These are phyloP conservation scores for Phyllosticta paracitricarpa DNA, from an alignment of 2,329 filamentous ascomycete genomes.

Conservation along the genomic window DNA sequence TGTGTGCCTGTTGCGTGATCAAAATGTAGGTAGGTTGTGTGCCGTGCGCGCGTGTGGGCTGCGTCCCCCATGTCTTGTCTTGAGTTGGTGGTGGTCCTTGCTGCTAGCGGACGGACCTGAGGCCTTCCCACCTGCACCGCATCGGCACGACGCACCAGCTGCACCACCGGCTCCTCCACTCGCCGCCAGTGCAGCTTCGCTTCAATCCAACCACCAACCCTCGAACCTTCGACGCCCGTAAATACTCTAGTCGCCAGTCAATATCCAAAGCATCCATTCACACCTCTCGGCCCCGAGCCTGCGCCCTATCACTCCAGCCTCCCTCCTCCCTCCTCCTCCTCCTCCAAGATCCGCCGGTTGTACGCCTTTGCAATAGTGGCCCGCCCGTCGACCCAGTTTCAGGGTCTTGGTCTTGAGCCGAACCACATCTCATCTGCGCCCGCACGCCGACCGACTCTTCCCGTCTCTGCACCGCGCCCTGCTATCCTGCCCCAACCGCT, in stretches of 20 bases:
- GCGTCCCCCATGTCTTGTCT: background rate
- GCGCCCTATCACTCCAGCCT: background rate
- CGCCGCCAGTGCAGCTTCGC: background rate
- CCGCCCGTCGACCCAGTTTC: background rate
- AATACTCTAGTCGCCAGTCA: background rate
- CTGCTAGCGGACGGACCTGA: background rate
- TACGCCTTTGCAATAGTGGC: background rate
- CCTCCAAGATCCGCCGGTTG: background rate
- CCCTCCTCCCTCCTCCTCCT: background rate
- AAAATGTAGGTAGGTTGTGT: background rate
- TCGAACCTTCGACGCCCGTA: background rate
- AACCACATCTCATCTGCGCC: background rate
- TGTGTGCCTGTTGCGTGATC: background rate
- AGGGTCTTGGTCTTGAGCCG: background rate
- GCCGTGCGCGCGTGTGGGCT: background rate
- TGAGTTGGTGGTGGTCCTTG: background rate
- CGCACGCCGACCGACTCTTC: background rate
- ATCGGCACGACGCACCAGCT: background rate
- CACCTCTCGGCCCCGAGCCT: background rate
- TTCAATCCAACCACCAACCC: background rate
- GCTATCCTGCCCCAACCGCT: background rate
- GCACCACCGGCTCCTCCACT: background rate
- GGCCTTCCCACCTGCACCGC: background rate
- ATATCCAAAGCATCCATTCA: background rate
- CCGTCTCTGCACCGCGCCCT: background rate